Conservation (phyloP, 2,329 filamentous ascomycete genomes). For the Penicillium olsonii region DNA sequence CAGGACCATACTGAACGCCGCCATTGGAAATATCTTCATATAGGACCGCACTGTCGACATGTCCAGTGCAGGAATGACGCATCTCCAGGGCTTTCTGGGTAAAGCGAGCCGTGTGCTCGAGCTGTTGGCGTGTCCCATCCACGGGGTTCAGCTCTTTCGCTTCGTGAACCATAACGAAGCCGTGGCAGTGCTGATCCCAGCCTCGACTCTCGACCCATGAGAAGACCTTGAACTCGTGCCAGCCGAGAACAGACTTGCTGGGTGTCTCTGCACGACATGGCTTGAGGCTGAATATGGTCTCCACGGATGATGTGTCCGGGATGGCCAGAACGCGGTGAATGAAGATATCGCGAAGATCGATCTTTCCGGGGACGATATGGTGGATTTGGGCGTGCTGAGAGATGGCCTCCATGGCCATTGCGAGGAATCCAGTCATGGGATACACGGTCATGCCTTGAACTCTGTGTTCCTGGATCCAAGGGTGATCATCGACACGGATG, state of each 20-base stretch:
- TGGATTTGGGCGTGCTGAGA: slow-evolving; percentile 23
- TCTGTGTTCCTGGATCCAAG: slow-evolving; percentile 24
- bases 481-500: slow-evolving; percentile 24
- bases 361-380: slow-evolving; percentile 18
- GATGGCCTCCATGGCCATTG: slow-evolving; percentile 27
- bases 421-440: slow-evolving; percentile 26
- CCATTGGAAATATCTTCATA: slow-evolving; percentile 18
- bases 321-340: slow-evolving; percentile 23
- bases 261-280: slow-evolving; percentile 15
- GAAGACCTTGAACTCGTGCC: slow-evolving; percentile 28
- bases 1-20: slow-evolving; percentile 18
- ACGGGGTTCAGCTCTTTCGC: slow-evolving; percentile 20
- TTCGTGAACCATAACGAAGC: slow-evolving; percentile 24
- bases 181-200: slow-evolving; percentile 27
- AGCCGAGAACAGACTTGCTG: slow-evolving; percentile 21
- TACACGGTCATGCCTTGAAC: slow-evolving; percentile 24
- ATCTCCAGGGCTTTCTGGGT: slow-evolving; percentile 2
- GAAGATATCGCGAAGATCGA: slow-evolving; percentile 23
- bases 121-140: slow-evolving; percentile 12
- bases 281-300: slow-evolving; percentile 22
- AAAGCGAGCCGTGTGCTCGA: background rate
- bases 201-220: slow-evolving; percentile 24
- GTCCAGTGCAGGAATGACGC: slow-evolving; percentile 6
- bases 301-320: slow-evolving; percentile 19
- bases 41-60: slow-evolving; percentile 10